phyloP scores from a whole-genome alignment of 495 filamentous ascomycete genomes.

The Podospora comata region DNA sequence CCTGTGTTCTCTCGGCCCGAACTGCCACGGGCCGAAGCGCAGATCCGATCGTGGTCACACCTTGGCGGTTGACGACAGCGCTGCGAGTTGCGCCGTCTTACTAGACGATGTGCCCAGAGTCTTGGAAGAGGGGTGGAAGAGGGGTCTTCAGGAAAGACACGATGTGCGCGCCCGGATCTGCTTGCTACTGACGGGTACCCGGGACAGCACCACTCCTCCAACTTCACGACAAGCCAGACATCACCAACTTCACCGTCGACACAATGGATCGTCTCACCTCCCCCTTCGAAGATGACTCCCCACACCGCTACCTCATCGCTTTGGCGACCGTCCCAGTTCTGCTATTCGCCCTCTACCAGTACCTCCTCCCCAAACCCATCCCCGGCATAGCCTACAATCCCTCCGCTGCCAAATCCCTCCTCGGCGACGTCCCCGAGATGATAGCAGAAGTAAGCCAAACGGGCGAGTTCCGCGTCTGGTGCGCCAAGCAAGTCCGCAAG shows the following conservation, averaged over 20 bases:
- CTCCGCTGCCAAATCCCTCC: background rate
- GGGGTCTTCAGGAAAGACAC: too few relatives aligned
- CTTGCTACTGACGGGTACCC: too few relatives aligned
- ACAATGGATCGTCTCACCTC: background rate
- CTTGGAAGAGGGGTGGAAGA: too few relatives aligned
- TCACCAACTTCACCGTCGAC: background rate
- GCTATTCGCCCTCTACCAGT: background rate
- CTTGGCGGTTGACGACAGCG: background rate
- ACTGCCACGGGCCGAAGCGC: background rate
- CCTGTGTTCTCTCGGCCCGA: background rate
- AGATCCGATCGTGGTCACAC: background rate
- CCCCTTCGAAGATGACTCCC: background rate
- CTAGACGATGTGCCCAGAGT: background rate
- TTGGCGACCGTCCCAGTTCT: background rate
- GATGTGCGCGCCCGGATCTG: too few relatives aligned
- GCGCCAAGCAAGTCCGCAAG: background rate
- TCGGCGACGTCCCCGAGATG: slow-evolving; percentile 14
- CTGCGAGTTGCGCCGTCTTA: background rate
- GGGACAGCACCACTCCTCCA: too few relatives aligned
- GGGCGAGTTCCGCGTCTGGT: background rate
- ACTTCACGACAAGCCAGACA: background rate
- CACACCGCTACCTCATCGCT: background rate
- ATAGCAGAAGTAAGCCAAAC: background rate
- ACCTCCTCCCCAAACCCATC: slow-evolving; percentile 12
- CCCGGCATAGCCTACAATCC: slow-evolving; percentile 15